Conservation (phyloP, 768 basidiomycete genomes). For the Mycena kentingensis region DNA sequence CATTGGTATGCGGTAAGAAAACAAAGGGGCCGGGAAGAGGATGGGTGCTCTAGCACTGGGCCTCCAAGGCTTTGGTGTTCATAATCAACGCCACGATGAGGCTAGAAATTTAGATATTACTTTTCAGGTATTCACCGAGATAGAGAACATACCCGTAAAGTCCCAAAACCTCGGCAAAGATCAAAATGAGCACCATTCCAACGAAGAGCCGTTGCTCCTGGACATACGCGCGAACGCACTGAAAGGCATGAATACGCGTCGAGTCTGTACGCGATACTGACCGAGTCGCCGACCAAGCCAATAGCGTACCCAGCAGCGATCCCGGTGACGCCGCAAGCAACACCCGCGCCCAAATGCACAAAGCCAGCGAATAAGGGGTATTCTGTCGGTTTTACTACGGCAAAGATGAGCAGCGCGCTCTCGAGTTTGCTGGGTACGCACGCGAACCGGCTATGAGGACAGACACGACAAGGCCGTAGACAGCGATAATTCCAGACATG, state of each 20-base stretch:
- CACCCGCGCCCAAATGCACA: conserved; percentile 88
- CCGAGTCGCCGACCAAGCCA: conserved; percentile 90
- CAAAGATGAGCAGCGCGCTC: conserved; percentile 6
- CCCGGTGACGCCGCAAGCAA: conserved; percentile 90
- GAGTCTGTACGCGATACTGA: conserved; percentile 42
- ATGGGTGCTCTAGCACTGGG: conserved; percentile 32
- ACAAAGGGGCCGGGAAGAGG: conserved; percentile 40
- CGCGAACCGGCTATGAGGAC: conserved; percentile 80
- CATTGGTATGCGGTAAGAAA: conserved; percentile 27
- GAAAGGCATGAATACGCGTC: not conserved
- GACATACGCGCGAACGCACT: conserved; percentile 92
- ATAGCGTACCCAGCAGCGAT: conserved; percentile 94
- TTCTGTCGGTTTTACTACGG: conserved; percentile 59
- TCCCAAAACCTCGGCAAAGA: conserved; percentile 89
- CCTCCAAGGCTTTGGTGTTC: conserved; percentile 68
- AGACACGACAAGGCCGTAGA: conserved; percentile 94
- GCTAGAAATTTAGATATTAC: conserved; percentile 33
- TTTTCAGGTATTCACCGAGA: not conserved
- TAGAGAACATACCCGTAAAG: conserved; percentile 67
- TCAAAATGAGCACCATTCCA: conserved; percentile 94
- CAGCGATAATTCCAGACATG: conserved; percentile 98
- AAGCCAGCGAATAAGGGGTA: conserved; percentile 89
- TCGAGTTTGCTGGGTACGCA: conserved; percentile 30
- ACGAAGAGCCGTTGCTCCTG: conserved; percentile 92
- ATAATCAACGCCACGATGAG: conserved; percentile 90